phyloP scores from a whole-genome alignment of 1,284 basidiomycete genomes.

The Tylopilus sp. region DNA sequence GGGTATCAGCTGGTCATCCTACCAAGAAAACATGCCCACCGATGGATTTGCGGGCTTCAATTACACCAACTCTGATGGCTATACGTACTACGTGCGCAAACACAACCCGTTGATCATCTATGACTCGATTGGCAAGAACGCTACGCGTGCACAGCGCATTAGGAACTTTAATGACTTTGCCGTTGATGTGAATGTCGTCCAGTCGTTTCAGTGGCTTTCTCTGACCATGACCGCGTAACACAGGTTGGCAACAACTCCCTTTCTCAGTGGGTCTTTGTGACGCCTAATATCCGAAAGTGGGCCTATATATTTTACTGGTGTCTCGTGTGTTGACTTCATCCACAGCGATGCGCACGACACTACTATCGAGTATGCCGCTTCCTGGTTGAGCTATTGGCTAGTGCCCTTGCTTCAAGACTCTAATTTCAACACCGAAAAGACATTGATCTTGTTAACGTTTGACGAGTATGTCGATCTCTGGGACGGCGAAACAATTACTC shows the following conservation, averaged over 20 bases:
- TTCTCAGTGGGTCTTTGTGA: conserved; percentile 62
- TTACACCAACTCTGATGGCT: conserved; percentile 43
- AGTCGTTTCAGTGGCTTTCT: not conserved
- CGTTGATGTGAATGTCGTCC: conserved; percentile 39
- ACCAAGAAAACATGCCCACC: conserved; percentile 61
- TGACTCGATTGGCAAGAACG: conserved; percentile 44
- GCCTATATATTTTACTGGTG: conserved; percentile 2
- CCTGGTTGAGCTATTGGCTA: conserved; percentile 55
- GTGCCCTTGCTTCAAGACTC: conserved; percentile 46
- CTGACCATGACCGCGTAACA: not conserved
- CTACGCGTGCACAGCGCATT: conserved; percentile 45
- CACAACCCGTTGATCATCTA: conserved; percentile 58
- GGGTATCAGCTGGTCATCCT: conserved; percentile 52
- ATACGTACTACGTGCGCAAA: conserved; percentile 56
- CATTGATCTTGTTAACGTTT: conserved; percentile 56
- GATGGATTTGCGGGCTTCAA: conserved; percentile 49
- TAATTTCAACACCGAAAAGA: conserved; percentile 48
- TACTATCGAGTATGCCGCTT: conserved; percentile 44
- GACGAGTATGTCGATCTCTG: conserved; percentile 32
- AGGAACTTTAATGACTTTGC: conserved; percentile 66
- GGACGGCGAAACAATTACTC: not conserved
- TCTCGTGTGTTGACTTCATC: conserved; percentile 19
- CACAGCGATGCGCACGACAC: conserved; percentile 50
- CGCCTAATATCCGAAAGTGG: conserved; percentile 52
- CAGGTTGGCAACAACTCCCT: conserved; percentile 41